Conservation (phyloP, 768 basidiomycete species). For the Phanerochaete sordida region DNA sequence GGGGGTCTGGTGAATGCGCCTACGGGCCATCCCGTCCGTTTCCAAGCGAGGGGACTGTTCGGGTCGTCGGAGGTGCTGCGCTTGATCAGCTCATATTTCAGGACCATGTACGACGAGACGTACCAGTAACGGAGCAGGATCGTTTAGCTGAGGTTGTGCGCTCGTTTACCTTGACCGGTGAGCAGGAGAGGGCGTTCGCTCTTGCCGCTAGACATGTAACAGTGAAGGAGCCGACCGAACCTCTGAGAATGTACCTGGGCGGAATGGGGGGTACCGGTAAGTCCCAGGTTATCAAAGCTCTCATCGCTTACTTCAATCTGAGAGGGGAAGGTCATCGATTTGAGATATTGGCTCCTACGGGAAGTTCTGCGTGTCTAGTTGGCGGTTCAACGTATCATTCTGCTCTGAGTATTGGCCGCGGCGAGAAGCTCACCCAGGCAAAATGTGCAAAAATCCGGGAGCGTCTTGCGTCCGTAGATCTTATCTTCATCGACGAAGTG, state of each 20-base stretch:
- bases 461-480: conserved; percentile 26
- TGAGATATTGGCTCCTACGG: conserved; percentile 17
- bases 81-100: too few relatives aligned
- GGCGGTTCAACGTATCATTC: conserved; percentile 23
- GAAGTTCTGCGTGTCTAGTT: conserved; percentile 14
- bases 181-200: conserved; percentile 1
- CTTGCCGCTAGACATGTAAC: not conserved
- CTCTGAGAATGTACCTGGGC: conserved; percentile 19
- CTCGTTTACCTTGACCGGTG: not conserved
- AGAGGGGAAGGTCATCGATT: conserved; percentile 8
- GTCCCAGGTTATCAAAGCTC: conserved; percentile 17
- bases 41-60: too few relatives aligned
- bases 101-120: too few relatives aligned
- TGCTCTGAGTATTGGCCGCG: conserved; percentile 5
- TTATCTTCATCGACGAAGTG: conserved; percentile 41
- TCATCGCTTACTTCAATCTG: conserved; percentile 12
- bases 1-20: too few relatives aligned
- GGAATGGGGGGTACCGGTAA: conserved; percentile 24
- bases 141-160: too few relatives aligned
- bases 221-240: not conserved
- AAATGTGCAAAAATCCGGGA: conserved; percentile 7
- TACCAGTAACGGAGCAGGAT: too few relatives aligned
- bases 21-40: too few relatives aligned
- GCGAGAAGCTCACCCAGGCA: not conserved
- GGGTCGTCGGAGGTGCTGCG: too few relatives aligned